Evolutionary conservation across 768 basidiomycete genomes (phyloP), one percentile per base, ranked within the genome.

Genomic region (Leccinum barrowsii): DNA sequence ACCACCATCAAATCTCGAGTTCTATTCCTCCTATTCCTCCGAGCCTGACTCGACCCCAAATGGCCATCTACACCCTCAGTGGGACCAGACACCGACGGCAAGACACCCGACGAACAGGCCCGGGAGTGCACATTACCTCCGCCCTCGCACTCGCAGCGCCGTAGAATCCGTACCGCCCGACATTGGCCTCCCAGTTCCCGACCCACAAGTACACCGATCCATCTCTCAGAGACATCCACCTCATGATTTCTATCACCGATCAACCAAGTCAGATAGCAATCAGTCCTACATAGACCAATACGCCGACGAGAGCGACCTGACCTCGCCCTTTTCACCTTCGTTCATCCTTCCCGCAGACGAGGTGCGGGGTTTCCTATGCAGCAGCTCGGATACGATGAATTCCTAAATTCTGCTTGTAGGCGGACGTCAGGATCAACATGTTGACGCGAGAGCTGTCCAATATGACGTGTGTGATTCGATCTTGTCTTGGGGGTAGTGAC

Each of bases 131-230:
- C 59, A 66, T 62, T 67, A 68, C 46, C 59, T 71, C 24, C 70
- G 74, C 34, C 74, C 66, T 55, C 75, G 80, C 52, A 63, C 82
- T 13, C 66, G 68, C 28, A 82, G 77, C 63, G 72, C 70, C n/a
- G 63, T 73, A 21, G 71, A 75, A 51, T 60, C 59, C 5, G 62
- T 64, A 7, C 57, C 64, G 35, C 58, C 67, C 7, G 64, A 67
- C 7, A 67, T 81, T 17, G 59, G 76, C 6, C 82, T 84, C 26
- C 64, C 50, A 51, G 52, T 32, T 59, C 82, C 84, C 24, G 82
- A 86, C 50, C 79, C 84, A 12, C 78, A 81, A 60, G 59, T 83
- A 28, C 74, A 79, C 57, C 79, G 81, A 54, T 77, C 82, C 17
- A 63, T 70, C 6, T 84, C 83, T 12, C 68, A 73, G 26, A 59